Evolutionary conservation across 2,329 filamentous ascomycete genomes (phyloP).

Genomic region (Xenoacremonium recifei): DNA sequence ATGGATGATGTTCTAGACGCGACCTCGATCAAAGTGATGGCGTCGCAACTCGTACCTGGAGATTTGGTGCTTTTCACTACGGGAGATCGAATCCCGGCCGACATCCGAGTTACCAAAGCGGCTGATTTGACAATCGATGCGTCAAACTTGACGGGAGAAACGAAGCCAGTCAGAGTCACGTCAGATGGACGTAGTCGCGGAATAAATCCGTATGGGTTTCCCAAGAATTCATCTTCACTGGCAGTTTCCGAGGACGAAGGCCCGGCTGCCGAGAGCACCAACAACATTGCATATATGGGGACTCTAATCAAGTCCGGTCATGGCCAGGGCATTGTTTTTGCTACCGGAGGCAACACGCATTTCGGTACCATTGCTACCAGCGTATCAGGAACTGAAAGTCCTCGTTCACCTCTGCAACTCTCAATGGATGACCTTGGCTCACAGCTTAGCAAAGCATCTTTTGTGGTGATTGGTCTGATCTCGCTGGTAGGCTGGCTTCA

Average conservation of each 20-base stretch:
- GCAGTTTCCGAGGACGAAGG: slow-evolving; percentile 57
- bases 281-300: slow-evolving; percentile 98
- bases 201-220: slow-evolving; percentile 26
- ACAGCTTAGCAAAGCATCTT: slow-evolving; percentile 94
- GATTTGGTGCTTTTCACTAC: slow-evolving; percentile 94
- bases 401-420: slow-evolving; percentile 86
- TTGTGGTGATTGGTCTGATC: slow-evolving; percentile 90
- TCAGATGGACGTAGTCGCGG: slow-evolving; percentile 52
- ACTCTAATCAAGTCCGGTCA: slow-evolving; percentile 93
- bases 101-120: slow-evolving; percentile 89
- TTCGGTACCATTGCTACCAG: slow-evolving; percentile 96
- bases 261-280: slow-evolving; percentile 61
- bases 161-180: slow-evolving; percentile 83
- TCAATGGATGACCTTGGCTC: slow-evolving; percentile 98
- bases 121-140: slow-evolving; percentile 92
- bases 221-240: slow-evolving; percentile 41
- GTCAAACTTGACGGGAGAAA: slow-evolving; percentile 95
- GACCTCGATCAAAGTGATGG: slow-evolving; percentile 80
- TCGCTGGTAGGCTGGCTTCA: slow-evolving; percentile 87
- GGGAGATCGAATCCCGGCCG: slow-evolving; percentile 92
- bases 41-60: slow-evolving; percentile 82
- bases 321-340: slow-evolving; percentile 95
- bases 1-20: slow-evolving; percentile 65
- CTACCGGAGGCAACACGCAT: slow-evolving; percentile 88
- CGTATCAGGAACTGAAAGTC: slow-evolving; percentile 91